Evolutionary conservation across 371 early-diverging fungal genomes (phyloP), one percentile per base, ranked within the genome.

Genomic region (Mortierella sp.): DNA sequence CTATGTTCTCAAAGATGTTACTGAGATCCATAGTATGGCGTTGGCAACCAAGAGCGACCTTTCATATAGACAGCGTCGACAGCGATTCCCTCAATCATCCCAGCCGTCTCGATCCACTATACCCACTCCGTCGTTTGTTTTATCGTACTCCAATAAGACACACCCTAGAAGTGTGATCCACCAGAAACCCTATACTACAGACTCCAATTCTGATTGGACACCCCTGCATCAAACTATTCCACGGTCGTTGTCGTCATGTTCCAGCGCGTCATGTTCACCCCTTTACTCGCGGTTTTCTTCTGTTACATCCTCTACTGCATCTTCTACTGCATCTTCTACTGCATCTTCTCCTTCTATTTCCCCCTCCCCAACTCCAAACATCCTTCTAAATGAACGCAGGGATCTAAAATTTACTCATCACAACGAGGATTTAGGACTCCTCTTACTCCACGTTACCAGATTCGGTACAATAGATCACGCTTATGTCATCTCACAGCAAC

Each of bases 401-500:
- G 16, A 38, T 19, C 4, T 19, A 5, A 47, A 19, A 47, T 16
- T 16, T 16, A 47, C 19, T 19, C 19, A 47, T 19, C 15, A 11
- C 48, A 36, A 28, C 7, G 36, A 69, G 4, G 53, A 67, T 41
- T 38, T 58, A 11, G 63, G 58, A 11, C 50, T 74, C 0, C 69
- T 80, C 22, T 38, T 80, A 36, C 66, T 80, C 8, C 81, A 80
- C 16, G 72, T 75, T 22, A 80, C 81, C 13, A 72, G 69, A 15
- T 80, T 80, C 38, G 80, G 80, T 28, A 80, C 69, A 1, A 45
- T 80, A 47, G 81, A 80, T 41, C 75, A 75, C 48, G 72, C 75
- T 60, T 72, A 70, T 58, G 53, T 69, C 36, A 59, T 72, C 19
- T 38, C 67, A 10, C 74, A 69, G 16, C 48, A 61, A 40, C 36